Percentiles rank a stretch among this genome's conserved stretches.
Evolutionary conservation across 352 stramenopile genomes (phyloP).

Genomic region (Globisporangium yorkense): DNA sequence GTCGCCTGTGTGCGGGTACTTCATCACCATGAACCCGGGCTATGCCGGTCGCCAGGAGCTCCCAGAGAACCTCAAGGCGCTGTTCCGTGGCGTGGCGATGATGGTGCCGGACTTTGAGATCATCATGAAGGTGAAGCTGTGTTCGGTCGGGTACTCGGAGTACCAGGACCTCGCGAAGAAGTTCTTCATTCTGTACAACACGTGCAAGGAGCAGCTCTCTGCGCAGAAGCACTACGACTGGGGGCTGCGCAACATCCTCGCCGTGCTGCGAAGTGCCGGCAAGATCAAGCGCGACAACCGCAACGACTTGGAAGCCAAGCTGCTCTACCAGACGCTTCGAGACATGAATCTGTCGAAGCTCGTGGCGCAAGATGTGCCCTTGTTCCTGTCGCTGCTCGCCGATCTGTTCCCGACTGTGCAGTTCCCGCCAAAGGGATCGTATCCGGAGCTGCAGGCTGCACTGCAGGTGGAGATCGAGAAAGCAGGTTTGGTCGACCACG

Average conservation of each 20-base stretch:
- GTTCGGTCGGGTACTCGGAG: conserved; percentile 92
- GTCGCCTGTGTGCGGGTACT: conserved; percentile 95
- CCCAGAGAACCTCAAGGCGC: conserved; percentile 97
- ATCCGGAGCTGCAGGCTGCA: conserved; percentile 92
- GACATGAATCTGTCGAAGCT: conserved; percentile 99
- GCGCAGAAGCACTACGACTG: conserved; percentile 93
- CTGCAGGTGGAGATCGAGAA: conserved; percentile 89
- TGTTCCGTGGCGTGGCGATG: conserved; percentile 89
- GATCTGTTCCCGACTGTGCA: conserved; percentile 95
- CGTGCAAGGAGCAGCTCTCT: conserved; percentile 89
- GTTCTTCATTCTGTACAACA: conserved; percentile 90
- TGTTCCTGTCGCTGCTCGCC: conserved; percentile 95
- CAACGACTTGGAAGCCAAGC: conserved; percentile 82
- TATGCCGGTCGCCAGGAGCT: conserved; percentile 97
- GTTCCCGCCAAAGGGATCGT: conserved; percentile 91
- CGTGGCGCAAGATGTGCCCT: conserved; percentile 96
- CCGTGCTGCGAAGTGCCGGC: conserved; percentile 82
- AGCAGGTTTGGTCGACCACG: conserved; percentile 84
- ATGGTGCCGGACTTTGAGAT: conserved; percentile 93
- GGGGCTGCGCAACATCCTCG: conserved; percentile 88
- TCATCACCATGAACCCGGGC: conserved; percentile 99
- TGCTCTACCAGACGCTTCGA: conserved; percentile 87
- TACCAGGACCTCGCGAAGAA: conserved; percentile 90
- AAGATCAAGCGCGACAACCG: conserved; percentile 90
- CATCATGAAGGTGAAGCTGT: conserved; percentile 96